Conservation (phyloP, 2,329 filamentous ascomycete species). For the Coccinonectria pachysandricola region DNA sequence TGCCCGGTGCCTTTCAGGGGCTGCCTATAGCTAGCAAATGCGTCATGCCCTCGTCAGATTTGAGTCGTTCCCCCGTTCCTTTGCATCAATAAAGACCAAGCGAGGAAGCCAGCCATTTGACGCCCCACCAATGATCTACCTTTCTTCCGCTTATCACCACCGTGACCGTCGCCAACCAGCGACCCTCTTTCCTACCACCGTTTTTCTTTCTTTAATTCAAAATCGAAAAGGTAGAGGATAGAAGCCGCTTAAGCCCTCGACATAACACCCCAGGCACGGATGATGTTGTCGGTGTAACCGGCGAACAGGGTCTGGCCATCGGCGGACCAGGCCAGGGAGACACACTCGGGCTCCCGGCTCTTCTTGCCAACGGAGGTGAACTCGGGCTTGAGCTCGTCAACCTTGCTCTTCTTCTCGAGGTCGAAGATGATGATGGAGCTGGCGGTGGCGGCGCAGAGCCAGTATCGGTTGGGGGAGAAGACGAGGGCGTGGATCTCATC, state of each 20-base stretch:
- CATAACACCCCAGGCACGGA: slow-evolving; percentile 97
- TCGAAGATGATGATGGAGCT: slow-evolving; percentile 99
- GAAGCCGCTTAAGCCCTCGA: slow-evolving; percentile 69
- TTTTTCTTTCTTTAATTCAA: no score
- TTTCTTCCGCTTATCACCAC: slow-evolving; percentile 21
- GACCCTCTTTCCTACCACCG: slow-evolving; percentile 18
- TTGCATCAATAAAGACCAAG: slow-evolving; percentile 34
- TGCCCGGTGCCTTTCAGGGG: slow-evolving; percentile 29
- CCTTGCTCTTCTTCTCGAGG: slow-evolving; percentile 99
- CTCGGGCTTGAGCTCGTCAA: slow-evolving; percentile 98
- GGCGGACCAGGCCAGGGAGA: slow-evolving; percentile 93
- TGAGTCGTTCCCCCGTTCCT: slow-evolving; percentile 25
- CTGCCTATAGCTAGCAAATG: slow-evolving; percentile 28
- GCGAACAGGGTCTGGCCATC: slow-evolving; percentile 99
- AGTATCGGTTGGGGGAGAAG: slow-evolving; percentile 99
- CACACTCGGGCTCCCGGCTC: slow-evolving; percentile 96
- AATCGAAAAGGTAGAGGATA: no score
- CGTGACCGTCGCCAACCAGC: slow-evolving; percentile 14
- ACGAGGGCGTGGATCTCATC: slow-evolving; percentile 99
- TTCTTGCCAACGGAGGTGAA: slow-evolving; percentile 97
- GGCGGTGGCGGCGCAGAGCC: slow-evolving; percentile 96
- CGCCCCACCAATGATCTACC: slow-evolving; percentile 36
- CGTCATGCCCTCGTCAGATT: slow-evolving; percentile 27
- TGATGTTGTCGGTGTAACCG: slow-evolving; percentile 99
- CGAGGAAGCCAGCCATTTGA: slow-evolving; percentile 36